Base-by-base conservation (phyloP, 2,329 filamentous ascomycete genomes). In the Pseudocercospora macadamiae region DNA sequence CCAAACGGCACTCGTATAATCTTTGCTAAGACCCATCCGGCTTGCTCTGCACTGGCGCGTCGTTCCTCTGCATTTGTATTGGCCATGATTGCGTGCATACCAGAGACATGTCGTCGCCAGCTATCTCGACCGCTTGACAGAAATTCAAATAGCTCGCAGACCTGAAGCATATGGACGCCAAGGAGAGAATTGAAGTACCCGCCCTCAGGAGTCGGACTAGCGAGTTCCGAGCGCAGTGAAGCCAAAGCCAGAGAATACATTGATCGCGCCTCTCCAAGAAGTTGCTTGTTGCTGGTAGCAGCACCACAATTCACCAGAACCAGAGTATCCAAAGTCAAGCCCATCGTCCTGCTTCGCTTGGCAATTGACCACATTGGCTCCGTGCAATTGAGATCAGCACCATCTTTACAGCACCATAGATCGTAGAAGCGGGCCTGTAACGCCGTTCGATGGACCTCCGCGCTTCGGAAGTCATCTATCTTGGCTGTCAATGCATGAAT, bases 21-120 rank as follows among this genome's bases (percentile, higher is more conserved):
- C 36, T 39, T 49, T 28, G 54, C 52, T 6, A 60, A 42, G 12
- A 47, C 39, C 25, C 39, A 45, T 2, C 37, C 52, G 12, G 39
- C 39, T 10, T 47, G 37, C 25, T 54, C 48, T 3, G 28, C 48
- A 32, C 48, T 51, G 19, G 28, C 16, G 2, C 26, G 47, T 19
- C 28, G 47, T 34, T 32, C 28, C 3, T 36, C 26, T 32, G 47
- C 18, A n/a, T 3, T 32, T 3, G 26, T 32, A 9, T 34, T 16
- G 10, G 48, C n/a, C 26, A 51, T 51, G 14, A 58, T 30, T 18
- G 39, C 32, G 8, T 52, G 10, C 7, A 58, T 34, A 21, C 55
- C 55, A 28, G 36, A 51, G 12, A 58, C 32, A 21, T 58, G 55
- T 16, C 55, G 48, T 58, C 55, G 51, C 55, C 55, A 58, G 19